Evolutionary conservation across 2,329 filamentous ascomycete genomes (phyloP), one percentile per base, ranked within the genome.

Genomic region (Cadophora gregata): DNA sequence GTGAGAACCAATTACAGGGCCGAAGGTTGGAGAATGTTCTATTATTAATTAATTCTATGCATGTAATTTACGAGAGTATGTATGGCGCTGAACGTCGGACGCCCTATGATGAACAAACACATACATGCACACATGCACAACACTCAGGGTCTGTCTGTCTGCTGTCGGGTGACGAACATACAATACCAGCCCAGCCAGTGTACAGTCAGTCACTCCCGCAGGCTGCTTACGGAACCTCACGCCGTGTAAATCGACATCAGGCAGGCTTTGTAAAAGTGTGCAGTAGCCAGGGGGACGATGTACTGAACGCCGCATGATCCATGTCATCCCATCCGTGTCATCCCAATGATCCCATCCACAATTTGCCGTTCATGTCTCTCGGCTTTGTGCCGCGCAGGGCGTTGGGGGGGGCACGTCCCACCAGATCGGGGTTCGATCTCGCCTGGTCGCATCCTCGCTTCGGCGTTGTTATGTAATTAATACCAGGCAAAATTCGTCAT

Each of bases 381-480:
- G 25, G 27, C 25, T 53, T 31, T 53, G 50, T 53, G 50, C 50
- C 50, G 50, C 25, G 50, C 19, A 53, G 50, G 50, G 50, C 50
- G 50, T 53, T 36, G 38, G 14, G 5, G 31, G 6, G 31, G 16
- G 10, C 38, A n/a, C 16, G 16, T 5, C 6, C 16, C 38, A n/a
- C 6, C 19, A 4, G 8, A 47, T 21, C 55, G 55, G 55, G n/a
- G 31, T 38, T 58, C n/a, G n/a, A n/a, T n/a, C n/a, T n/a, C n/a
- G n/a, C n/a, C n/a, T n/a, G n/a, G n/a, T n/a, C n/a, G n/a, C n/a
- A n/a, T n/a, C n/a, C n/a, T n/a, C 55, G 55, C 33, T 58, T 58
- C 55, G 55, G 55, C n/a, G 19, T 58, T 58, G 55, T 58, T 58
- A 58, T 58, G 55, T 58, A 58, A 58, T 58, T n/a, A n/a, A n/a